Conservation (phyloP, 108 stramenopile species). For the Nitzschia putrida region DNA sequence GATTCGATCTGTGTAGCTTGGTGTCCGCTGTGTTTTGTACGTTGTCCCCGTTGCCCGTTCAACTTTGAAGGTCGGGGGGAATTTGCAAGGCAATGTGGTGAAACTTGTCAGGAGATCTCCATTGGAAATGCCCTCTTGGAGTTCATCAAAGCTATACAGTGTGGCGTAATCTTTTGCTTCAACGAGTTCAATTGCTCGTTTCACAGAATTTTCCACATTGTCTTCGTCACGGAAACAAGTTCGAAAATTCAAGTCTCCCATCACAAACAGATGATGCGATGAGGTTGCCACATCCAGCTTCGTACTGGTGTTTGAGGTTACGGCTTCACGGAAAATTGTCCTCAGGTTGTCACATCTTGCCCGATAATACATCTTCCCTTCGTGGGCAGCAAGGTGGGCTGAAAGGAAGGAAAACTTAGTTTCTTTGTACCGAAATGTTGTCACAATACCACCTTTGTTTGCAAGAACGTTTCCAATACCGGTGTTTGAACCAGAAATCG, state of each 20-base stretch:
- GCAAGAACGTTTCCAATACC: conserved; percentile 48
- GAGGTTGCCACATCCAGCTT: conserved; percentile 48
- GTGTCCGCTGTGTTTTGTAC: conserved; percentile 62
- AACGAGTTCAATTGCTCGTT: conserved; percentile 26
- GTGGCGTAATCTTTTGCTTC: conserved; percentile 17
- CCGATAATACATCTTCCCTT: conserved; percentile 38
- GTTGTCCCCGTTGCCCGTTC: conserved; percentile 39
- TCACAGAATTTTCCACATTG: conserved; percentile 42
- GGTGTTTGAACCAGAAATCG: conserved; percentile 43
- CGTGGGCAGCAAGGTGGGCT: conserved; percentile 54
- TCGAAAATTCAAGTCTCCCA: conserved; percentile 63
- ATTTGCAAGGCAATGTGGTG: conserved; percentile 48
- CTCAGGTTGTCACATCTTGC: conserved; percentile 31
- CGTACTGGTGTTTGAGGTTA: conserved; percentile 3
- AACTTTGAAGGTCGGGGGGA: conserved; percentile 77
- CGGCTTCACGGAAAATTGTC: conserved; percentile 35
- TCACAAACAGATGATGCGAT: conserved; percentile 49
- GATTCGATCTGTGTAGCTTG: conserved; percentile 75
- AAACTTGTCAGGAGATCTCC: conserved; percentile 45
- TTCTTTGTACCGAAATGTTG: conserved; percentile 26
- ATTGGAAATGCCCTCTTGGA: conserved; percentile 32
- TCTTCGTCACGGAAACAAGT: conserved; percentile 18
- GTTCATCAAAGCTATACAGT: conserved; percentile 47
- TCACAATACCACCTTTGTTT: conserved; percentile 57
- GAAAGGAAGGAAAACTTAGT: conserved; percentile 43